Base-by-base conservation (phyloP, 768 basidiomycete species). In the Suillus paluster region DNA sequence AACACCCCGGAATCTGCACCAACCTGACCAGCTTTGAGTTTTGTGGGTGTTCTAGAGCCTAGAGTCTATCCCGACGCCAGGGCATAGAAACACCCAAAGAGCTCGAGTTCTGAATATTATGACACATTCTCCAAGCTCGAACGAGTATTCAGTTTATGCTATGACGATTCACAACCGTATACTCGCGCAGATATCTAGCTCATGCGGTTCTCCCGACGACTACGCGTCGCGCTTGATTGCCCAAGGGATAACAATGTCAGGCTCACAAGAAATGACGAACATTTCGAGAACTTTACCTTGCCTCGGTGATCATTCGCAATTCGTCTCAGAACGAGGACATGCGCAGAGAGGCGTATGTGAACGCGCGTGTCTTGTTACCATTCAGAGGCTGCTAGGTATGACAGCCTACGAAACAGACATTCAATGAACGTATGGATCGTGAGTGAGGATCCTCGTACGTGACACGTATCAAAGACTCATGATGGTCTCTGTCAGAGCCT, bases 401-500 rank as follows among this genome's bases (percentile, higher is more conserved):
- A 41, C n/a, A 41, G 15, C 54, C 54, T 55, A 25, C 17, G 17
- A 55, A 39, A 25, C 23, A 19, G 19, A 33, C 19, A 55, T 55
- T 55, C 54, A 27, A 55, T 27, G 38, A 55, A 19, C 25, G 25
- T 25, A 36, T 25, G 5, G 10, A 55, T 11, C 23, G 23, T 4
- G 23, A 25, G 17, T 38, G 38, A 5, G 11, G 25, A 39, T 25
- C 10, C 4, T 38, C 53, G 17, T 11, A 54, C 53, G 9, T 4
- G 38, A 27, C 19, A 39, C 17, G 10, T 8, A 39, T 55, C 23
- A 55, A 19, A 55, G 54, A 12, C 38, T 27, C 38, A 27, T 55
- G 25, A 55, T 55, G 11, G 38, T 55, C 54, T 55, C 54, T 10
- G 54, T 55, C 23, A 55, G 25, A 39, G 17, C 54, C 17, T 55